A percentile compares a stretch with the other conserved stretches of the same genome.
These are phyloP conservation scores for Sarcomyxa edulis DNA, from an alignment of 768 basidiomycete genomes.

Conservation along the genomic window DNA sequence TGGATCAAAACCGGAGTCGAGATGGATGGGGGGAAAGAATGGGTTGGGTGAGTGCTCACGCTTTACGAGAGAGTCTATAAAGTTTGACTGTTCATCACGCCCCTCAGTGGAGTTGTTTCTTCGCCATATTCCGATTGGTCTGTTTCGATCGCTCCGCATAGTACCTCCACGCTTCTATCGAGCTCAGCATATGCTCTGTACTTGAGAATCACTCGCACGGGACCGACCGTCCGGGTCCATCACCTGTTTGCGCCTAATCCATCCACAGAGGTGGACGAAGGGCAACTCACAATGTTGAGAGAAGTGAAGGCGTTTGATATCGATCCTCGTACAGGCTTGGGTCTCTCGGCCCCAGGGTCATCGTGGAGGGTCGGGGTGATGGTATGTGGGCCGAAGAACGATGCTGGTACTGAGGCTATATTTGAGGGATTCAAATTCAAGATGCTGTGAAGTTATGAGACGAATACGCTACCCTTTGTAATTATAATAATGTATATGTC, in stretches of 20 bases:
- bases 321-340: constrained; percentile 2
- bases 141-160: constrained; percentile 4
- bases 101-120: constrained; percentile 5
- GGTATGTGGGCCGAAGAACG: constrained; percentile 11
- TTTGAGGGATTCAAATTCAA: constrained; percentile 6
- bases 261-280: not conserved
- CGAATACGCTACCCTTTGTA: too few relatives aligned
- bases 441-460: constrained; percentile 3
- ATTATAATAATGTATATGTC: too few relatives aligned
- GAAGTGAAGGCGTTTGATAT: constrained; percentile 9
- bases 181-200: not conserved
- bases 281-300: constrained; percentile 5
- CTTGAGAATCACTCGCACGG: constrained; percentile 4
- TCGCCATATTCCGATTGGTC: constrained; percentile 10
- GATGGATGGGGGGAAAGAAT: constrained; percentile 8
- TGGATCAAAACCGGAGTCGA: constrained; percentile 9
- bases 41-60: constrained; percentile 6
- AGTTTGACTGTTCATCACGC: not conserved
- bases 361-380: constrained; percentile 8
- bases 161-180: not conserved
- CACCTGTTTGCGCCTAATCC: constrained; percentile 3
- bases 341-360: not conserved
- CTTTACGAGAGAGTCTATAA: too few relatives aligned
- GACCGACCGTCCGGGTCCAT: constrained; percentile 1
- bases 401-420: constrained; percentile 6